Evolutionary conservation across 176 grass and related monocot species (phyloP).

Genomic region (Ampelocalamus luodianensis): DNA sequence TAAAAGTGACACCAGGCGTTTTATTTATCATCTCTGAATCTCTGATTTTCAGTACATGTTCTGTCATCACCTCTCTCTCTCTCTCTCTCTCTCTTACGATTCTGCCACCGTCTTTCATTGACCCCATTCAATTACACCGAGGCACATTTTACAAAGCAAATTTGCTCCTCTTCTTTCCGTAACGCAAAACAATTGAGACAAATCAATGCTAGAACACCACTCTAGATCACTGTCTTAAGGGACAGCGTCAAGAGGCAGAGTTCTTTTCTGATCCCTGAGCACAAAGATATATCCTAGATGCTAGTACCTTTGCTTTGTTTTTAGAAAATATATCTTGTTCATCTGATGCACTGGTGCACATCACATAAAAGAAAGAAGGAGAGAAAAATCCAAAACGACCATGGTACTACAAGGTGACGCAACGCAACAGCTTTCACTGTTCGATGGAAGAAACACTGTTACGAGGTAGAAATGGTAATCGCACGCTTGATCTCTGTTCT

Average conservation of each 20-base stretch:
- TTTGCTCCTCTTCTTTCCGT: background rate
- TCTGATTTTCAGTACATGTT: background rate
- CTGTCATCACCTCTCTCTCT: background rate
- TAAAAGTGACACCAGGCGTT: background rate
- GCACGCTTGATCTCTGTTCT: background rate
- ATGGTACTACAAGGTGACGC: background rate
- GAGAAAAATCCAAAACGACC: too few relatives aligned
- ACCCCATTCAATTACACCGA: background rate
- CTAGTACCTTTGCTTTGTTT: background rate
- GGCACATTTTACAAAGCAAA: background rate
- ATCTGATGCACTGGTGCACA: background rate
- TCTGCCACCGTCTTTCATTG: background rate
- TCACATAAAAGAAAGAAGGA: background rate
- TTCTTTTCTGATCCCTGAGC: background rate
- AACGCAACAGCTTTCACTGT: background rate
- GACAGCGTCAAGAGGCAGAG: conserved; percentile 5
- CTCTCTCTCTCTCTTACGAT: background rate
- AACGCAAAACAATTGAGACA: background rate
- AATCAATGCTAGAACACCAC: background rate
- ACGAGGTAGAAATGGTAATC: background rate
- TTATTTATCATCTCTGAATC: background rate
- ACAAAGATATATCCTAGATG: background rate
- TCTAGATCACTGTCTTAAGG: background rate
- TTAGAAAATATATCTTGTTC: background rate
- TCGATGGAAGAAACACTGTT: background rate